Conservation (phyloP, 2,329 filamentous ascomycete genomes). For the Nemania bipapillata region DNA sequence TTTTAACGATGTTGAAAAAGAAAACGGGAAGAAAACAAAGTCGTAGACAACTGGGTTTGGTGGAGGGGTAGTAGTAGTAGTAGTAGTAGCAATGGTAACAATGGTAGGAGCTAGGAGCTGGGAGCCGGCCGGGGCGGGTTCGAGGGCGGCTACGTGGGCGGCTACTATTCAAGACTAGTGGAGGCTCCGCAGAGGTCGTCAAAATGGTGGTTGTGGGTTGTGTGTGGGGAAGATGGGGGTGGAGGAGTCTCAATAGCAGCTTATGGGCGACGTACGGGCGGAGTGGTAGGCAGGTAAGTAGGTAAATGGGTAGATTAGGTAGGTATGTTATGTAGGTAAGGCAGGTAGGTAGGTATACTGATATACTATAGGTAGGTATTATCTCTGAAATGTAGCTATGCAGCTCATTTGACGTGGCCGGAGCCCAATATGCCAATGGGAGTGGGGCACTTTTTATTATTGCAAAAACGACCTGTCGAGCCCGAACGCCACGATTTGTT, state of each 20-base stretch:
- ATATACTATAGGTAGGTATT: no score
- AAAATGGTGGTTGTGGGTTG: constrained; percentile 38
- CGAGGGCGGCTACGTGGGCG: constrained; percentile 24
- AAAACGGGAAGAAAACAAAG: background rate
- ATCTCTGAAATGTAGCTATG: constrained; percentile 24
- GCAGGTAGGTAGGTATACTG: no score
- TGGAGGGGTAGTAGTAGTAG: background rate
- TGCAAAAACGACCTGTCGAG: constrained; percentile 13
- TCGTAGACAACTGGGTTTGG: constrained; percentile 1
- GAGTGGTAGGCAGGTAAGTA: no score
- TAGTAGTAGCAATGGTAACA: no score
- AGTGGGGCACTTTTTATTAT: constrained; percentile 42
- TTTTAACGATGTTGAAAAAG: background rate
- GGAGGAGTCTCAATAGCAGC: constrained; percentile 4
- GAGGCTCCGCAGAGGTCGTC: constrained; percentile 45
- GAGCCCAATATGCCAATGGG: constrained; percentile 45
- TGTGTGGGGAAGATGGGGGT: constrained; percentile 43
- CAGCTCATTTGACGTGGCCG: constrained; percentile 48
- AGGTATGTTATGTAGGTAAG: no score
- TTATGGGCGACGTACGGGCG: no score
- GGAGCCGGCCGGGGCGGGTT: no score
- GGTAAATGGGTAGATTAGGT: no score
- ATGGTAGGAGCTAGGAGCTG: background rate
- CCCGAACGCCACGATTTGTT: constrained; percentile 20
- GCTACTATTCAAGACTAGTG: constrained; percentile 36